These are phyloP conservation scores for Crucibulum laeve DNA, from an alignment of 768 basidiomycete species.

Conservation along the genomic window DNA sequence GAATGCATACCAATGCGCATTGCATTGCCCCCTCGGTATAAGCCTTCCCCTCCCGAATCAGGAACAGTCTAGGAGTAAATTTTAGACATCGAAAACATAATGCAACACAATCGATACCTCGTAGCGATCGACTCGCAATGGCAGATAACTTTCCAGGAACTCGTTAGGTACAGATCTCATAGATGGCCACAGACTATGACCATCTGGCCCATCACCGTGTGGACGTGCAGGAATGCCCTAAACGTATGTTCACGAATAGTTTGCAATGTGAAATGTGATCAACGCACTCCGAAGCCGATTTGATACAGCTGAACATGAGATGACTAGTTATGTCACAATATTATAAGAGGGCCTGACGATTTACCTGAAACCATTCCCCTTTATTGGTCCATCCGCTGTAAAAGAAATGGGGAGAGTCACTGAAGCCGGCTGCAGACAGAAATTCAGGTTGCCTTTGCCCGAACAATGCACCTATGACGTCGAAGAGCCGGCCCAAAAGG, in stretches of 20 bases:
- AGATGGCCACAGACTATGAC: constrained; percentile 25
- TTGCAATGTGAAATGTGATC: neutral
- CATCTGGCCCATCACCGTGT: constrained; percentile 20
- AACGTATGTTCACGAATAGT: neutral
- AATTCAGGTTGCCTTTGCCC: constrained; percentile 21
- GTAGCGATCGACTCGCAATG: constrained; percentile 21
- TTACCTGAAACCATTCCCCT: constrained; percentile 22
- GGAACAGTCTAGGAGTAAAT: constrained; percentile 14
- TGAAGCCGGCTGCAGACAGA: constrained; percentile 23
- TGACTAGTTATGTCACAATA: neutral
- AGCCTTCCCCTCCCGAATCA: constrained; percentile 24
- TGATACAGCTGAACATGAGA: constrained; percentile 16
- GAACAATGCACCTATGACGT: constrained; percentile 21
- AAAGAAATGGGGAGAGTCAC: constrained; percentile 23
- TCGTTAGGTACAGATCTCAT: constrained; percentile 27
- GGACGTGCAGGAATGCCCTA: constrained; percentile 17
- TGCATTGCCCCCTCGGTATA: constrained; percentile 24
- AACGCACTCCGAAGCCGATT: constrained; percentile 19
- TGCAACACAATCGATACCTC: constrained; percentile 3
- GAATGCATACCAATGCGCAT: constrained; percentile 19
- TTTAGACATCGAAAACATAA: neutral
- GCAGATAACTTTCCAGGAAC: constrained; percentile 23
- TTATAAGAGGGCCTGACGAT: neutral
- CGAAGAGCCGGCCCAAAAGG: constrained; percentile 20
- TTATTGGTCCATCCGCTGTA: constrained; percentile 20